A percentile compares a stretch with the other conserved stretches of the same genome.
Conservation (phyloP, 2,329 filamentous ascomycete genomes). For the Cryoendolithus antarcticus region DNA sequence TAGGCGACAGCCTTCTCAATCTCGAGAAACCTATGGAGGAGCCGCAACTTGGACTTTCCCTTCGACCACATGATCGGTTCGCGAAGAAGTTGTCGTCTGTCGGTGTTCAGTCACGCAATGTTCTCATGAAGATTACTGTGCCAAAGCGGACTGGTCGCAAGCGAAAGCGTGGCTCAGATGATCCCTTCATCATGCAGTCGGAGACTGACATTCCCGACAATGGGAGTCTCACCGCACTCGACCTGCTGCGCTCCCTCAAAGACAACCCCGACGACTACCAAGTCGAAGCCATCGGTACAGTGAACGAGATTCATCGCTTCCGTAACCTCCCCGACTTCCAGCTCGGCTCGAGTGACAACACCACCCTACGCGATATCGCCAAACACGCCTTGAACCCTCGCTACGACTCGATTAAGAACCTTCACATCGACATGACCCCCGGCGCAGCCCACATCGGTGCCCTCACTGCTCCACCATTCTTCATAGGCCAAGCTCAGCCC, state of each 20-base stretch:
- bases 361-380: conserved; percentile 59
- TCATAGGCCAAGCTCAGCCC: conserved; percentile 18
- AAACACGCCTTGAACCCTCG: conserved; percentile 60
- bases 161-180: conserved; percentile 65
- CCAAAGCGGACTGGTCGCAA: conserved; percentile 79
- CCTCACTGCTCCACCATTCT: conserved; percentile 18
- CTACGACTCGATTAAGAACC: conserved; percentile 47
- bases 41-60: conserved; percentile 52
- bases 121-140: conserved; percentile 75
- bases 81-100: conserved; percentile 68
- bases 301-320: conserved; percentile 77
- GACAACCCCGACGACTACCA: conserved; percentile 17
- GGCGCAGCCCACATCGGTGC: conserved; percentile 57
- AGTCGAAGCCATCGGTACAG: conserved; percentile 34
- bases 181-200: conserved; percentile 30
- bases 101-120: conserved; percentile 63
- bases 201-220: not conserved
- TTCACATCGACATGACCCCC: conserved; percentile 53
- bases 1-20: conserved; percentile 17
- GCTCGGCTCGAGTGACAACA: conserved; percentile 20
- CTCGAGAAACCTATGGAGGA: conserved; percentile 28
- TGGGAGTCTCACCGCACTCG: conserved; percentile 14
- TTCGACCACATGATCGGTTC: conserved; percentile 68
- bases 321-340: conserved; percentile 79
- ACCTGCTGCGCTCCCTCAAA: conserved; percentile 19